Base-by-base conservation (phyloP, 2,329 filamentous ascomycete species). In the Colletotrichum orbiculare region DNA sequence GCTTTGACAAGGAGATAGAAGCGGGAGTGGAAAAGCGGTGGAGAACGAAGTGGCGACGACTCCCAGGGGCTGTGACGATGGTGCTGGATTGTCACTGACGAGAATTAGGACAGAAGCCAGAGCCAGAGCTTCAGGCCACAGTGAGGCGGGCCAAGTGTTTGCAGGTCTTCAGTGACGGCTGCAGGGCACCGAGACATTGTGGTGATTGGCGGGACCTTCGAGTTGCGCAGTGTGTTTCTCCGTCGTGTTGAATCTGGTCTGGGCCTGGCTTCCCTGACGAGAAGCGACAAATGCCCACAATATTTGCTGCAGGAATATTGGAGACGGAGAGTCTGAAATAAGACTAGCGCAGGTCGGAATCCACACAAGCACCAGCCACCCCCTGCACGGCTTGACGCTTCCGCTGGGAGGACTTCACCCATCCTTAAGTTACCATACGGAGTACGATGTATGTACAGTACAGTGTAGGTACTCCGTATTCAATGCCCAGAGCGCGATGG, bases 321-420 rank as follows among this genome's bases (percentile, higher is more conserved):
- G 52, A 52, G 53, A 50, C 11, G 34, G 33, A 15, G 47, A 12
- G 15, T 42, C 39, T 12, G 46, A 35, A 61, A n/a, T 13, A 25
- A 4, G 25, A 25, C 25, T 25, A 25, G 25, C 50, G 62, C 25
- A 61, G 50, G 47, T 57, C 57, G 42, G 15, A n/a, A 42, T 25
- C 55, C 49, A 48, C 60, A 12, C 11, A 37, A 39, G n/a, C 48
- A 17, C 61, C 55, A 60, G 61, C 61, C 56, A 60, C 61, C 61
- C 56, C 61, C 56, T 60, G 56, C 56, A 64, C 61, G 49, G 54
- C 13, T 60, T n/a, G 37, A 34, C 43, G n/a, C 60, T 54, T 60
- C 52, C 60, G 38, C 46, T 41, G 34, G 52, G 54, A 47, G 38
- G 43, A 39, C 34, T 17, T 12, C 17, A 41, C 42, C 15, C n/a